A percentile compares a stretch with the other conserved stretches of the same genome.
phyloP scores from a whole-genome alignment of 1,284 basidiomycete genomes.

The Xerocomus alliaceus region DNA sequence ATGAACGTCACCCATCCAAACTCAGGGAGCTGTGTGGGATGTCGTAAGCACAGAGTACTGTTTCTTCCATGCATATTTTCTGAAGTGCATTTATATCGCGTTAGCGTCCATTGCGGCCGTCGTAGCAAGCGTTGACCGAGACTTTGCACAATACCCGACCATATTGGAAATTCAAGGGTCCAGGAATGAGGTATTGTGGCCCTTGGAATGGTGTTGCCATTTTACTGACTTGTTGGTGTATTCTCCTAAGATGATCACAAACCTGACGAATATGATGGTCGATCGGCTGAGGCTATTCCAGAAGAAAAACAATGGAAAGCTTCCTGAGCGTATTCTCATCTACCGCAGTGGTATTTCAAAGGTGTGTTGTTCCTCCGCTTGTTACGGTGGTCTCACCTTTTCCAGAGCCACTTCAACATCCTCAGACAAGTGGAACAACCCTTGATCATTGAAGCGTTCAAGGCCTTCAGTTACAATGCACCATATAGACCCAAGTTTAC shows the following conservation, averaged over 20 bases:
- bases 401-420: background rate
- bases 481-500: background rate
- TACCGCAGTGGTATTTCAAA: background rate
- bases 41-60: background rate
- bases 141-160: slow-evolving; percentile 6
- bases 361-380: background rate
- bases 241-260: background rate
- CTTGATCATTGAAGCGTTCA: background rate
- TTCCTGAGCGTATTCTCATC: slow-evolving; percentile 4
- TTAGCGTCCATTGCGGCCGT: slow-evolving; percentile 2
- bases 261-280: background rate
- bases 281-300: slow-evolving; percentile 1
- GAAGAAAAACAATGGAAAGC: background rate
- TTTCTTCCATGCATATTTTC: background rate
- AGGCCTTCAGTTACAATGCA: background rate
- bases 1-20: background rate
- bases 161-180: background rate
- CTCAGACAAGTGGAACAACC: background rate
- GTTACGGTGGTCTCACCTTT: background rate
- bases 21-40: background rate
- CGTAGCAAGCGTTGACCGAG: slow-evolving; percentile 2
- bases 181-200: background rate
- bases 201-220: background rate
- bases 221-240: background rate
- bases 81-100: background rate